Base-by-base conservation (phyloP, 352 stramenopile species). In the Albugo candida region DNA sequence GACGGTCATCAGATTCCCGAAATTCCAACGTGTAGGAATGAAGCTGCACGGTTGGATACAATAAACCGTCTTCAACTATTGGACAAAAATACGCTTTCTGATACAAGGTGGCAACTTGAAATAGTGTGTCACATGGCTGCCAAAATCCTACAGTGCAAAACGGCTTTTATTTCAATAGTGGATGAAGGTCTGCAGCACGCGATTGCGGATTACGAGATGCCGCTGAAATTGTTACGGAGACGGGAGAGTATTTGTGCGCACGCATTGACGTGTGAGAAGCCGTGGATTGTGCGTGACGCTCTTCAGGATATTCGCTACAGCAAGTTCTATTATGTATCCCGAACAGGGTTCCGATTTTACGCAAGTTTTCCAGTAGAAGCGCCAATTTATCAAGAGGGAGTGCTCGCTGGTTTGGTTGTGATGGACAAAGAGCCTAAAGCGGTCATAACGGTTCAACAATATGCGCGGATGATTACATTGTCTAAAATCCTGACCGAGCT, bases 171-270 rank as follows among this genome's bases (percentile, higher is more conserved):
- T n/a, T n/a, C n/a, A n/a, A n/a, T n/a, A n/a, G n/a, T n/a, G n/a
- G n/a, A n/a, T n/a, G n/a, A n/a, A n/a, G n/a, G n/a, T n/a, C n/a
- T n/a, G n/a, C n/a, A n/a, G n/a, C n/a, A n/a, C n/a, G n/a, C n/a
- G n/a, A n/a, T n/a, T n/a, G n/a, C n/a, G n/a, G n/a, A n/a, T n/a
- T n/a, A n/a, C n/a, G n/a, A n/a, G n/a, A n/a, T n/a, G n/a, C n/a
- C n/a, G n/a, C n/a, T n/a, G n/a, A n/a, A n/a, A n/a, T n/a, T n/a
- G n/a, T n/a, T n/a, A n/a, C n/a, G n/a, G n/a, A n/a, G n/a, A n/a
- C n/a, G n/a, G 10, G 60, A 67, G 48, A 58, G 54, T 16, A 49
- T 67, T 14, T 67, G 60, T 35, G 53, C 60, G 4, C 58, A 67
- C 48, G 54, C 60, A 16, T 52, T 67, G 27, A 64, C 56, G 10